These are phyloP conservation scores for Pichia insulana DNA, from an alignment of 805 yeast species.

Conservation along the genomic window DNA sequence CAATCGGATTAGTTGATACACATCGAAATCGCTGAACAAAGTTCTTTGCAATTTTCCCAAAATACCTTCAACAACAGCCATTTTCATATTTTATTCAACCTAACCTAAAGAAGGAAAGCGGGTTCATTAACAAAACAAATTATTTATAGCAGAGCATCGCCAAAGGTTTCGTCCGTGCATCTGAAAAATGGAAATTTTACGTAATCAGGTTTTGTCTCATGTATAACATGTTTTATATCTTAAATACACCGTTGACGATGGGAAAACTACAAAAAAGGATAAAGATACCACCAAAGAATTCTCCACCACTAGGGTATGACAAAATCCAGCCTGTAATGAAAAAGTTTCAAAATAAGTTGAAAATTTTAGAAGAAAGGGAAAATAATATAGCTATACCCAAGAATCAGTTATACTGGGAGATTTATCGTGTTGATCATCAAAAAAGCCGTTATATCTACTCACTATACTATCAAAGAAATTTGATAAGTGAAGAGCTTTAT, in stretches of 20 bases:
- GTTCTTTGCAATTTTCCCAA: constrained; percentile 8
- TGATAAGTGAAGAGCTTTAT: constrained; percentile 59
- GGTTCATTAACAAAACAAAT: too few relatives aligned
- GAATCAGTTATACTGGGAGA: constrained; percentile 58
- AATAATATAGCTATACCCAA: constrained; percentile 31
- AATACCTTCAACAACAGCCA: not conserved
- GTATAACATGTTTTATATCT: not conserved
- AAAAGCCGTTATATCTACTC: constrained; percentile 69
- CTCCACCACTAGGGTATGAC: constrained; percentile 68
- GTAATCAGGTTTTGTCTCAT: not conserved
- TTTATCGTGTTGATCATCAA: constrained; percentile 63
- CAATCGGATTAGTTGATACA: constrained; percentile 38
- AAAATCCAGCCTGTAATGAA: constrained; percentile 58
- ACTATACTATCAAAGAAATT: constrained; percentile 59
- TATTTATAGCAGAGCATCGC: too few relatives aligned
- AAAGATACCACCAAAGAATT: constrained; percentile 21
- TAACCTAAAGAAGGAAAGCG: too few relatives aligned
- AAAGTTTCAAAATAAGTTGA: constrained; percentile 47
- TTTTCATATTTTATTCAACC: not conserved
- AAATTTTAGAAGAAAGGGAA: constrained; percentile 38
- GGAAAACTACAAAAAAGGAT: not conserved
- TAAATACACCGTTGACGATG: not conserved
- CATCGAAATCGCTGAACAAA: constrained; percentile 32
- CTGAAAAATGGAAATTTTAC: not conserved
- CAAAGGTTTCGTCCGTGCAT: not conserved